phyloP scores from a whole-genome alignment of 2,329 filamentous ascomycete genomes.

The Pestalotiopsis sp. region DNA sequence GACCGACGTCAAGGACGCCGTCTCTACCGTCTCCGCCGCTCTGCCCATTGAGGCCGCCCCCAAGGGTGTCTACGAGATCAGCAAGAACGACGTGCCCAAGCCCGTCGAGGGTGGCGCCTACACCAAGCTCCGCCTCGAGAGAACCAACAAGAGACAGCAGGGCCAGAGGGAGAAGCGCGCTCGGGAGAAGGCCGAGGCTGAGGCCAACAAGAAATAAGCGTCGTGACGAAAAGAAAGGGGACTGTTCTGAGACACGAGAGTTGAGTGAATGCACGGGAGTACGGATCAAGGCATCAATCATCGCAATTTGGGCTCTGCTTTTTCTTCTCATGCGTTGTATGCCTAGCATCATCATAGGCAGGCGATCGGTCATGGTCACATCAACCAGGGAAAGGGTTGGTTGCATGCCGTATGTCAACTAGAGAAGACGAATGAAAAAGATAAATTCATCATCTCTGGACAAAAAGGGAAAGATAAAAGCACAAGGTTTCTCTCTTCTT shows the following conservation, averaged over 20 bases:
- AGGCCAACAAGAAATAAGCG: slow-evolving; percentile 81
- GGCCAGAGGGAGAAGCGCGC: slow-evolving; percentile 92
- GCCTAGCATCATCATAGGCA: not conserved
- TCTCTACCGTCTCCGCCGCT: slow-evolving; percentile 53
- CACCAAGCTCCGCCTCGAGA: slow-evolving; percentile 79
- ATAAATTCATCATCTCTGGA: slow-evolving; percentile 14
- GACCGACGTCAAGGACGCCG: slow-evolving; percentile 65
- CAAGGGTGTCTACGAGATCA: slow-evolving; percentile 70
- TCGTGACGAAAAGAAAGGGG: slow-evolving; percentile 14
- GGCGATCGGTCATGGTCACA: slow-evolving; percentile 4
- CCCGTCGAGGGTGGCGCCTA: slow-evolving; percentile 80
- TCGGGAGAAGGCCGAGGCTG: slow-evolving; percentile 83
- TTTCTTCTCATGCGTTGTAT: slow-evolving; percentile 25
- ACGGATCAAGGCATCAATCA: slow-evolving; percentile 31
- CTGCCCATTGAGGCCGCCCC: slow-evolving; percentile 74
- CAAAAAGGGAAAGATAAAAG: not conserved
- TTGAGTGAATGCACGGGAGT: slow-evolving; percentile 31
- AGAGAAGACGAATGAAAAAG: slow-evolving; percentile 12
- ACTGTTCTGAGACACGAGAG: slow-evolving; percentile 19
- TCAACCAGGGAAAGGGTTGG: slow-evolving; percentile 7
- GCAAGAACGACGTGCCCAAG: slow-evolving; percentile 78
- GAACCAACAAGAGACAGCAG: slow-evolving; percentile 77
- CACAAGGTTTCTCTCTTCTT: not conserved
- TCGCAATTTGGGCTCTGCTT: slow-evolving; percentile 31
- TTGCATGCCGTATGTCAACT: slow-evolving; percentile 12